phyloP scores from a whole-genome alignment of 345 rosid species.

The Dipteronia sinensis region DNA sequence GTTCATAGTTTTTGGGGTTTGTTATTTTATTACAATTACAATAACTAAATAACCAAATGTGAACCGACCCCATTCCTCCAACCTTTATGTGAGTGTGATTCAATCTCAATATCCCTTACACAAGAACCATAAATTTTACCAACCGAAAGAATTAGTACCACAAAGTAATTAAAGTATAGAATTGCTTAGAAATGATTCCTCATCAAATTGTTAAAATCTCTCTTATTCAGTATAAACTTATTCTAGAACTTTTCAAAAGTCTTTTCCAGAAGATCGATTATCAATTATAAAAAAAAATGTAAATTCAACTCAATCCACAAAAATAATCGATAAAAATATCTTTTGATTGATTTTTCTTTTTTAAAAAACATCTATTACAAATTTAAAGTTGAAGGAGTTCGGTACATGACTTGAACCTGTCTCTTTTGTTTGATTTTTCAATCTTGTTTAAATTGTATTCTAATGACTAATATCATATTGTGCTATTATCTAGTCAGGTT shows the following conservation, averaged over 20 bases:
- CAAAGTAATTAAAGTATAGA: neutral
- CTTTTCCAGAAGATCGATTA: too few relatives aligned
- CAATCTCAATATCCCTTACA: neutral
- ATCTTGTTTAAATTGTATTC: too few relatives aligned
- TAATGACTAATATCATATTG: too few relatives aligned
- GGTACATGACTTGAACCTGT: too few relatives aligned
- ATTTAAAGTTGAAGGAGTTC: too few relatives aligned
- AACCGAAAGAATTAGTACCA: neutral
- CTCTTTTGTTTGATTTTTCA: too few relatives aligned
- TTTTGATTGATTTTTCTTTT: too few relatives aligned
- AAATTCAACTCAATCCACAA: neutral
- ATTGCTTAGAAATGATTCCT: neutral
- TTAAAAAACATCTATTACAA: too few relatives aligned
- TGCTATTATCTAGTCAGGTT: too few relatives aligned
- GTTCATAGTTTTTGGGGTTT: neutral
- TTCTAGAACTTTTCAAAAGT: neutral
- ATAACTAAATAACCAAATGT: neutral
- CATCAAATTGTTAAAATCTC: too few relatives aligned
- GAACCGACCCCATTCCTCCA: neutral
- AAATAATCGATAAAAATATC: too few relatives aligned
- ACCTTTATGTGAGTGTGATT: neutral
- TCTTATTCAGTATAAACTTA: neutral
- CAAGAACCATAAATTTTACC: neutral
- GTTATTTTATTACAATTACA: neutral
- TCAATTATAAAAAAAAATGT: neutral